Base-by-base conservation (phyloP, 345 rosid genomes). In the Zanthoxylum bungeanum region DNA sequence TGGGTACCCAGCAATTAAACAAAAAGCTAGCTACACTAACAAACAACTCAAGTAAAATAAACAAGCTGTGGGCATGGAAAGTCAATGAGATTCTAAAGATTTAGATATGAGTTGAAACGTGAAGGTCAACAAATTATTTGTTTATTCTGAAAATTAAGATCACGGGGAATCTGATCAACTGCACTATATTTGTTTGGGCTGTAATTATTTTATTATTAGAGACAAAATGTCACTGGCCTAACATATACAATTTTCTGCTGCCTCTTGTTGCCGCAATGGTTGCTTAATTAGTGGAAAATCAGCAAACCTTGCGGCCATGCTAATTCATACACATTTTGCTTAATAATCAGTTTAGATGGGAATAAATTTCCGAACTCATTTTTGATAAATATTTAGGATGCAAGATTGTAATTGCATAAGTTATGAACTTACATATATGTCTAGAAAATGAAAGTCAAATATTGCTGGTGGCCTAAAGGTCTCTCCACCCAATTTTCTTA, bases 11-110 rank as follows among this genome's bases (percentile, higher is more conserved):
- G 37, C 36, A 22, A 47, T 8, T 62, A 42, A 14, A 63, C n/a
- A 65, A 66, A n/a, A 49, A 2, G 24, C 16, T 6, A 1, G 10
- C n/a, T 21, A 68, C 30, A 68, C 51, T 63, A 16, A 44, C 34
- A 46, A 67, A 73, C 37, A 21, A 57, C 17, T 24, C 21, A 61
- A 73, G n/a, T 46, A 51, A 77, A 46, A 37, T 31, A 49, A 62
- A 56, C 12, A 60, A 34, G 3, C 8, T 39, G 46, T 34, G 44
- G 30, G 19, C 22, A 22, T 53, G 30, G 50, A 57, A 85, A 72
- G 89, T 83, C 90, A 80, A 79, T 50, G 61, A 71, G 83, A 85
- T 80, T 75, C 83, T 60, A 14, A 73, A 61, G 64, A 73, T 81
- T 74, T 30, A 68, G 85, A 80, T 83, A 82, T 55, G 71, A 11